phyloP scores from a whole-genome alignment of 2,329 filamentous ascomycete species.

The Pochonia chlamydosporia region DNA sequence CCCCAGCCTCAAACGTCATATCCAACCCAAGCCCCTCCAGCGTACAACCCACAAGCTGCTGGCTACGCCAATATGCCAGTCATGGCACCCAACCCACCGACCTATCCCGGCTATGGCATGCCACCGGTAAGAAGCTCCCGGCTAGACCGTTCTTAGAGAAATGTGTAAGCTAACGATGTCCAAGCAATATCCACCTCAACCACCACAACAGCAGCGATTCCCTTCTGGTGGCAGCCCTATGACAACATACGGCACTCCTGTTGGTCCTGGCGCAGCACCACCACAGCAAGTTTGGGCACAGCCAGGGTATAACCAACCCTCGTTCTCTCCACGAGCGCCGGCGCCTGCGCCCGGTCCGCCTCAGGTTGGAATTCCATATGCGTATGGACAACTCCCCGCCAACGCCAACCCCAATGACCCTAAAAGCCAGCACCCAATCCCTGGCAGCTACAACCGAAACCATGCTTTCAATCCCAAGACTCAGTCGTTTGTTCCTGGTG shows the following conservation, averaged over 20 bases:
- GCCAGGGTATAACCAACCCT: conserved; percentile 24
- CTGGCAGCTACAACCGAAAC: conserved; percentile 71
- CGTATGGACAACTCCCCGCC: conserved; percentile 71
- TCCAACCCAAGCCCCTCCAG: conserved; percentile 39
- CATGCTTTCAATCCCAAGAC: conserved; percentile 92
- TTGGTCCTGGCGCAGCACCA: conserved; percentile 22
- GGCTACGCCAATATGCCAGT: conserved; percentile 37
- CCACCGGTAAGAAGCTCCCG: conserved; percentile 36
- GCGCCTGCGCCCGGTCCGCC: conserved; percentile 22
- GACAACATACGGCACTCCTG: conserved; percentile 29
- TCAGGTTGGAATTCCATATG: conserved; percentile 50
- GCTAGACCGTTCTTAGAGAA: not conserved
- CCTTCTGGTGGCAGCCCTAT: conserved; percentile 28
- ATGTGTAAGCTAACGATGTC: not conserved
- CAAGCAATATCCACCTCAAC: conserved; percentile 26
- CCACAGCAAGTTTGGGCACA: conserved; percentile 30
- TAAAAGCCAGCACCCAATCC: conserved; percentile 74
- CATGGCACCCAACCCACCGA: conserved; percentile 34
- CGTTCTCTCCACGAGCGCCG: conserved; percentile 24
- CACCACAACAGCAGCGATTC: conserved; percentile 25
- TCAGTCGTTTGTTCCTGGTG: conserved; percentile 75
- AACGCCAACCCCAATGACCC: conserved; percentile 65
- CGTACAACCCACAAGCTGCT: conserved; percentile 38
- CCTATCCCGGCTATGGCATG: conserved; percentile 41
- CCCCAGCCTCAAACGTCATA: conserved; percentile 41